phyloP scores from a whole-genome alignment of 331 rosid species.

The Arachis monticola region DNA sequence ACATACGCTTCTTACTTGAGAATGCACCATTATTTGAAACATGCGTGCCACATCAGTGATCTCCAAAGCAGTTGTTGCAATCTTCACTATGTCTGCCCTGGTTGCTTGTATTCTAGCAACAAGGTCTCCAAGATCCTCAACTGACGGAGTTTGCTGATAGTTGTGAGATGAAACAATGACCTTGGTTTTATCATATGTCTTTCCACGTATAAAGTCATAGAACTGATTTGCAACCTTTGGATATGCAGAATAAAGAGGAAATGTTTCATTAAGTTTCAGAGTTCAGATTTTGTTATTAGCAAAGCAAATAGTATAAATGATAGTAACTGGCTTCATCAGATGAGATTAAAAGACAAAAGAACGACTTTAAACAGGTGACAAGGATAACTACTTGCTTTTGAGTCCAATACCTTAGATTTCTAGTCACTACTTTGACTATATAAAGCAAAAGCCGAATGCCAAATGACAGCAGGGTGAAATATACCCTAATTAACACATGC shows the following conservation, averaged over 20 bases:
- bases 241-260: slow-evolving; percentile 41
- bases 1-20: slow-evolving; percentile 80
- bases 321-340: background rate
- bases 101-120: slow-evolving; percentile 87
- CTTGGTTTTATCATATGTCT: slow-evolving; percentile 65
- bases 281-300: slow-evolving; percentile 5
- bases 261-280: slow-evolving; percentile 31
- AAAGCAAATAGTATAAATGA: slow-evolving; percentile 29
- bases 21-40: slow-evolving; percentile 76
- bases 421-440: slow-evolving; percentile 10
- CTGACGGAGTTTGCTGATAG: slow-evolving; percentile 75
- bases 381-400: slow-evolving; percentile 5
- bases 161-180: slow-evolving; percentile 94
- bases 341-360: background rate
- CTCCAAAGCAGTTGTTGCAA: slow-evolving; percentile 87
- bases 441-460: slow-evolving; percentile 1
- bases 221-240: slow-evolving; percentile 81
- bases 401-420: slow-evolving; percentile 27
- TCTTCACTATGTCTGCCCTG: slow-evolving; percentile 94
- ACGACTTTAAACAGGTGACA: background rate
- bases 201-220: slow-evolving; percentile 65
- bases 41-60: slow-evolving; percentile 83
- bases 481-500: background rate
- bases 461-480: background rate
- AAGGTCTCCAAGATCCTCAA: slow-evolving; percentile 89